These are phyloP conservation scores for Monosporozyma siamensis DNA, from an alignment of 805 yeast genomes.

Conservation along the genomic window DNA sequence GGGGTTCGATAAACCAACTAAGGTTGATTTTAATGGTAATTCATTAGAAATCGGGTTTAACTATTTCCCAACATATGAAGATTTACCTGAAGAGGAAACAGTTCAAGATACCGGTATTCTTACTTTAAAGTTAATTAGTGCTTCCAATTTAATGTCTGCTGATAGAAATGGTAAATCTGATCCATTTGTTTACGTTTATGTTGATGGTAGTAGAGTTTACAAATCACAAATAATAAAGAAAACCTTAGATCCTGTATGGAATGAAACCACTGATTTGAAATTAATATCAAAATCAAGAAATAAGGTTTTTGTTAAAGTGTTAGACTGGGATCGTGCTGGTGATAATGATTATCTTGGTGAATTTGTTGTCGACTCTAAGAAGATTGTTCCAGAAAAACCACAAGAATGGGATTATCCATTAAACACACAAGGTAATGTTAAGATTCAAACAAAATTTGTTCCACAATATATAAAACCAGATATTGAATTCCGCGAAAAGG, in stretches of 20 bases:
- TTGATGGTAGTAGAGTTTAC: slow-evolving; percentile 46
- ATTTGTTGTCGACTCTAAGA: slow-evolving; percentile 40
- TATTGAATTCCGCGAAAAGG: slow-evolving; percentile 36
- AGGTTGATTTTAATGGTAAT: slow-evolving; percentile 37
- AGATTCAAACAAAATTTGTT: slow-evolving; percentile 43
- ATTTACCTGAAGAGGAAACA: slow-evolving; percentile 49
- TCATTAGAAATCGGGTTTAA: slow-evolving; percentile 43
- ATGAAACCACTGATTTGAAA: slow-evolving; percentile 52
- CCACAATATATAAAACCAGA: slow-evolving; percentile 65
- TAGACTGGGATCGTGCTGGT: slow-evolving; percentile 76
- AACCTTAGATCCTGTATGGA: slow-evolving; percentile 68
- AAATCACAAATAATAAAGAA: slow-evolving; percentile 57
- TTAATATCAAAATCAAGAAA: slow-evolving; percentile 55
- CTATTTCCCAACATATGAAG: slow-evolving; percentile 49
- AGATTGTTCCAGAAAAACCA: slow-evolving; percentile 38
- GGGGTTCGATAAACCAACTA: slow-evolving; percentile 39
- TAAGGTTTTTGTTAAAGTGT: slow-evolving; percentile 39
- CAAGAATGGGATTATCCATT: slow-evolving; percentile 42
- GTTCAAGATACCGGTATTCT: slow-evolving; percentile 60
- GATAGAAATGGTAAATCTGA: slow-evolving; percentile 74
- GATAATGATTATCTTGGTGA: slow-evolving; percentile 52
- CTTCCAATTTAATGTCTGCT: slow-evolving; percentile 43
- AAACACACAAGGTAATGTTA: slow-evolving; percentile 57
- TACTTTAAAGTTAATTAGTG: slow-evolving; percentile 48
- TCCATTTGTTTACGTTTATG: slow-evolving; percentile 47